Evolutionary conservation across 2,329 filamentous ascomycete genomes (phyloP).

Genomic region (Talaromyces sp.): DNA sequence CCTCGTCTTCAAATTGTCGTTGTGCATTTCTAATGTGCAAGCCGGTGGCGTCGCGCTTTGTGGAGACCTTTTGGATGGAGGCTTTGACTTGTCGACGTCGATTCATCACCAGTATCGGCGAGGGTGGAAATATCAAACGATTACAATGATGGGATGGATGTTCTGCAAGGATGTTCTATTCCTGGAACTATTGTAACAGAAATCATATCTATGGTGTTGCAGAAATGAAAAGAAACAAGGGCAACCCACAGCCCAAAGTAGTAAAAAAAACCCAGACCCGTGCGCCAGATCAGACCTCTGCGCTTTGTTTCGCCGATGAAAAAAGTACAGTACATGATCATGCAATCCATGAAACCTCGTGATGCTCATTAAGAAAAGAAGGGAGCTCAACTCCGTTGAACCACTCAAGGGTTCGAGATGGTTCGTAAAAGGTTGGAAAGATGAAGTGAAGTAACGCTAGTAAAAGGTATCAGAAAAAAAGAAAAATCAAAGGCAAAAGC

Average conservation of each 20-base stretch:
- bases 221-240: background rate
- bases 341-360: constrained; percentile 19
- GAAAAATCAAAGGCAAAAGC: background rate
- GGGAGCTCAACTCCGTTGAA: constrained; percentile 8
- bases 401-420: background rate
- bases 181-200: constrained; percentile 9
- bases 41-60: background rate
- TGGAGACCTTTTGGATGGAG: background rate
- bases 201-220: constrained; percentile 9
- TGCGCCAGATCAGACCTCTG: constrained; percentile 14
- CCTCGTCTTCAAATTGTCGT: background rate
- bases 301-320: constrained; percentile 10
- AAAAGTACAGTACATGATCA: constrained; percentile 19
- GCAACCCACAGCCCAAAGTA: constrained; percentile 1
- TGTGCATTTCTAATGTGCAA: constrained; percentile 3
- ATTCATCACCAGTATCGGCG: background rate
- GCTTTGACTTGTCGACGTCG: background rate
- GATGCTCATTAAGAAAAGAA: constrained; percentile 11
- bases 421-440: background rate
- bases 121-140: background rate
- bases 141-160: background rate
- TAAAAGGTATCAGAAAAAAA: background rate
- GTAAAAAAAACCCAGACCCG: constrained; percentile 11
- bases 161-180: constrained; percentile 9
- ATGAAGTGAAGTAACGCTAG: constrained; percentile 7